These are phyloP conservation scores for Candida maesae DNA, from an alignment of 805 yeast genomes.

Conservation along the genomic window DNA sequence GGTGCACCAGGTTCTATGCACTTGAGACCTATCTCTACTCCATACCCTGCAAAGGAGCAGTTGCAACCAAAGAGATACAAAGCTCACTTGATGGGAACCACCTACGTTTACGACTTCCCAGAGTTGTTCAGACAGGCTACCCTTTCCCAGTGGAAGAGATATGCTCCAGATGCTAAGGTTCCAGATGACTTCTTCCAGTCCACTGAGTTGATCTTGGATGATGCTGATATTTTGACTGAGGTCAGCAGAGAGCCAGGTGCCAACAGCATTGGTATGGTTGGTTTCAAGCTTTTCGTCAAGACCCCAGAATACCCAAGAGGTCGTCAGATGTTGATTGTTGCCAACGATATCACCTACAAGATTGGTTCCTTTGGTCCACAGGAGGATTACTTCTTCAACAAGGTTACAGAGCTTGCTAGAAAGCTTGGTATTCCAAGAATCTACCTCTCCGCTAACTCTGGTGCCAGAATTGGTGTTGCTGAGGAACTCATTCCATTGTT, in stretches of 20 bases:
- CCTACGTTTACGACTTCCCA: conserved; percentile 98
- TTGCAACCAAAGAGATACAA: conserved; percentile 97
- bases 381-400: conserved; percentile 89
- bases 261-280: conserved; percentile 96
- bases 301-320: conserved; percentile 98
- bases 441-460: conserved; percentile 96
- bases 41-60: conserved; percentile 97
- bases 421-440: conserved; percentile 91
- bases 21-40: conserved; percentile 90
- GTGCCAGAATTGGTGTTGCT: conserved; percentile 98
- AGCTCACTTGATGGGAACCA: conserved; percentile 98
- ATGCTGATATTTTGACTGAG: conserved; percentile 72
- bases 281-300: conserved; percentile 83
- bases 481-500: conserved; percentile 88
- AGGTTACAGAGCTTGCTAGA: conserved; percentile 90
- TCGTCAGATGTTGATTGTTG: conserved; percentile 87
- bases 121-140: conserved; percentile 95
- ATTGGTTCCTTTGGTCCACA: conserved; percentile 98
- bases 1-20: conserved; percentile 98
- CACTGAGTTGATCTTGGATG: conserved; percentile 82
- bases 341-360: conserved; percentile 96
- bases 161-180: conserved; percentile 48
- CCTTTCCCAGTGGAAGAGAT: conserved; percentile 76
- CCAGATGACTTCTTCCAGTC: conserved; percentile 78
- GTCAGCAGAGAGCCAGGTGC: conserved; percentile 96